These are phyloP conservation scores for Ceratocystis albifundus DNA, from an alignment of 2,329 filamentous ascomycete species.

Conservation along the genomic window DNA sequence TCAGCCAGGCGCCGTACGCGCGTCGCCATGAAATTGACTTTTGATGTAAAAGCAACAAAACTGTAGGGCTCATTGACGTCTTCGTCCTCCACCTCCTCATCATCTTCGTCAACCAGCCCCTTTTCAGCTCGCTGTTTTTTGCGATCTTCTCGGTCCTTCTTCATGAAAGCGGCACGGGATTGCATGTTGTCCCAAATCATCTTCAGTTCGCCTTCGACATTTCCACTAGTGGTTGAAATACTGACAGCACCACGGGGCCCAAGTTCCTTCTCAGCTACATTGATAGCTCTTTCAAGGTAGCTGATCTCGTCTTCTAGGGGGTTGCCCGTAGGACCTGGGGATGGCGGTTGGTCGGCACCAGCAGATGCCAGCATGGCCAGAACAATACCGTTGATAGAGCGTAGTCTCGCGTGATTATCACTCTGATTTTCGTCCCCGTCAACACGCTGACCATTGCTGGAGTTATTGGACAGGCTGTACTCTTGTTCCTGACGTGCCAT, in stretches of 20 bases:
- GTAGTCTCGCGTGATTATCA: slow-evolving; percentile 45
- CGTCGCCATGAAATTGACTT: slow-evolving; percentile 66
- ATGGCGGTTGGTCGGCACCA: slow-evolving; percentile 41
- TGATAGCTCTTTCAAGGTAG: slow-evolving; percentile 49
- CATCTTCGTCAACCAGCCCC: slow-evolving; percentile 47
- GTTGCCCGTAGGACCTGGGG: slow-evolving; percentile 45
- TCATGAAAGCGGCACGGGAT: slow-evolving; percentile 41
- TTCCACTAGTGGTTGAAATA: slow-evolving; percentile 35
- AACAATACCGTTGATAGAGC: slow-evolving; percentile 52
- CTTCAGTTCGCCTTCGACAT: slow-evolving; percentile 45
- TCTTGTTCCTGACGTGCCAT: slow-evolving; percentile 49
- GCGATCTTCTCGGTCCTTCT: slow-evolving; percentile 43
- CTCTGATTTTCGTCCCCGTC: slow-evolving; percentile 24
- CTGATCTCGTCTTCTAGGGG: slow-evolving; percentile 55
- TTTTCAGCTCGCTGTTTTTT: slow-evolving; percentile 44
- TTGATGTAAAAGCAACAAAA: slow-evolving; percentile 61
- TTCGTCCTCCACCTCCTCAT: slow-evolving; percentile 52
- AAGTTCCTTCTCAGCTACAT: slow-evolving; percentile 19
- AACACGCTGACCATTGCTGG: neutral
- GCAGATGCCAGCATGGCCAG: slow-evolving; percentile 44
- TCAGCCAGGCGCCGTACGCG: slow-evolving; percentile 70
- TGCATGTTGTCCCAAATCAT: slow-evolving; percentile 48
- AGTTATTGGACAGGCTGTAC: slow-evolving; percentile 27
- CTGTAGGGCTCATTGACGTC: slow-evolving; percentile 53
- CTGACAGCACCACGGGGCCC: slow-evolving; percentile 18